Evolutionary conservation across 768 basidiomycete species (phyloP).

Genomic region (Podaxis sp.): DNA sequence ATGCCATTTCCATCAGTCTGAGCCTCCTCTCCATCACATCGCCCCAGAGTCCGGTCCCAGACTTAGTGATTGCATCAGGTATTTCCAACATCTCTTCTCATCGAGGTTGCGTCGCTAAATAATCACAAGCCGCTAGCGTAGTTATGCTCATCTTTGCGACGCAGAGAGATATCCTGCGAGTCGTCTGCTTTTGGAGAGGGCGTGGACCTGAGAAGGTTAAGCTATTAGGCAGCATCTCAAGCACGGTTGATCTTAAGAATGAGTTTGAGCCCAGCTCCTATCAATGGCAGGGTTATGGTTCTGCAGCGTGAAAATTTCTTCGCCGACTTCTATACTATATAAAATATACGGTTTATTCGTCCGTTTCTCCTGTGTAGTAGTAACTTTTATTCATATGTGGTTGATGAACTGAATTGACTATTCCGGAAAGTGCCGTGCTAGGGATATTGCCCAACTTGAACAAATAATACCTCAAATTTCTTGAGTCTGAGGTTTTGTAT

Average conservation of each 20-base stretch:
- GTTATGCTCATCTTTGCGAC: slow-evolving; percentile 47
- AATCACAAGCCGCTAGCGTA: slow-evolving; percentile 36
- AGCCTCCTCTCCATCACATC: slow-evolving; percentile 44
- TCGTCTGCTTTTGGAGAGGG: slow-evolving; percentile 34
- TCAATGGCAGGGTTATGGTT: neutral
- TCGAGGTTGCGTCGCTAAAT: neutral
- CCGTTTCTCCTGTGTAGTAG: neutral
- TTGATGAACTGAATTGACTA: neutral
- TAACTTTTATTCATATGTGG: too few relatives aligned
- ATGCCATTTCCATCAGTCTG: slow-evolving; percentile 27
- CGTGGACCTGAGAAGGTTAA: slow-evolving; percentile 12
- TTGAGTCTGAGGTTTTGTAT: slow-evolving; percentile 15
- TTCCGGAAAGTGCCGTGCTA: slow-evolving; percentile 14
- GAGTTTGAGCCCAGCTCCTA: slow-evolving; percentile 11
- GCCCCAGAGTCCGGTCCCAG: slow-evolving; percentile 43
- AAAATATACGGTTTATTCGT: neutral
- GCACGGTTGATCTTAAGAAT: slow-evolving; percentile 17
- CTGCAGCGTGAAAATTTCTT: neutral
- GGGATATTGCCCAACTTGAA: slow-evolving; percentile 24
- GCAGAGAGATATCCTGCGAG: slow-evolving; percentile 38
- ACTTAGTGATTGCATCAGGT: slow-evolving; percentile 47
- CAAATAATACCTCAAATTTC: slow-evolving; percentile 38
- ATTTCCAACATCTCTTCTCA: slow-evolving; percentile 10
- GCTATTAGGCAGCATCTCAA: slow-evolving; percentile 2
- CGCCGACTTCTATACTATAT: neutral